Base-by-base conservation (phyloP, 2,329 filamentous ascomycete genomes). In the Penicillium hordei region DNA sequence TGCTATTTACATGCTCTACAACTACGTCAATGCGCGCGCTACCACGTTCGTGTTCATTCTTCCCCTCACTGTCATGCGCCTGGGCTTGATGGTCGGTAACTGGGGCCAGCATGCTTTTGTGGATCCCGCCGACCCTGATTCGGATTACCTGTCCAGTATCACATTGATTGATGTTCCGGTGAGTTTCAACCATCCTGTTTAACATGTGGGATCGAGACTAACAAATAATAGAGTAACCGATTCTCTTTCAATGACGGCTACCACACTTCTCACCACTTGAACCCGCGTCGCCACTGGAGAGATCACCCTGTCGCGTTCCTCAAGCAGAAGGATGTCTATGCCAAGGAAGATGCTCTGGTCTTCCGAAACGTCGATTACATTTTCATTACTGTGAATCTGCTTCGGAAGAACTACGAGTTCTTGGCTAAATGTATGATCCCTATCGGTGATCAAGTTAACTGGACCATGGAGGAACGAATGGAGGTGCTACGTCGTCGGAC, bases 61-160 rank as follows among this genome's bases (percentile, higher is more conserved):
- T 1, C 90, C 90, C 0, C 79, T 93, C 21, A 63, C 83, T 2
- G 72, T 88, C 31, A 81, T 93, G 73, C 82, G 90, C 0, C 65
- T 90, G 19, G 89, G 86, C 0, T 73, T 93, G 61, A 93, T 93
- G 90, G 81, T 90, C 8, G 90, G 90, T 1, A 93, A 93, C 70
- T 93, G 89, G 89, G 90, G 89, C 4, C 90, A 93, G 70, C 90
- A 93, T 70, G 89, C 89, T 1, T 87, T 93, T 62, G 89, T 93
- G 7, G 89, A 93, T 66, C 83, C 87, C 21, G 78, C 85, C 13
- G 86, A 91, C 64, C 90, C 90, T 0, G 84, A 90, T 67, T 92
- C 89, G 0, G 89, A 93, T 69, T 93, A 87, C 66, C 81, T 89
- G 36, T 91, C 88, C 0, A 92, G 89, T 71, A 89, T 93, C 63